Conservation (phyloP, 202 grass and related monocot genomes). For the Dendrocalamus latiflorus region DNA sequence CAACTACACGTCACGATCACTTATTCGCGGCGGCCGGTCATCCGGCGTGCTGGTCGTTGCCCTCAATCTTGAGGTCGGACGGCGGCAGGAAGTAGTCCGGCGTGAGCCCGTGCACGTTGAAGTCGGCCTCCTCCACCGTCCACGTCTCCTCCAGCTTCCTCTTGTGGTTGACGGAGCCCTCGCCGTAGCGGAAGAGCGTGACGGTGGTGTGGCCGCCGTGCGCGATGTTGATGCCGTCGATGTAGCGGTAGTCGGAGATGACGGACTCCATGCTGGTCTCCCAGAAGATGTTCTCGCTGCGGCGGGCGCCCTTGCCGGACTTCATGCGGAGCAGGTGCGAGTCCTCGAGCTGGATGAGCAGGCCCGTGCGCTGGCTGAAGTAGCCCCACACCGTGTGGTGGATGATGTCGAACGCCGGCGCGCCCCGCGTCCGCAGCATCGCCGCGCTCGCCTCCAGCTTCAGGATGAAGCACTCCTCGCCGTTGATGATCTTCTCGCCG, state of each 20-base stretch:
- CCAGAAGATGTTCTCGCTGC: conserved; percentile 84
- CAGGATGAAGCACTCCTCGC: conserved; percentile 92
- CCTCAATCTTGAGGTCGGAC: conserved; percentile 52
- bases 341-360: conserved; percentile 91
- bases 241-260: conserved; percentile 74
- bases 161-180: conserved; percentile 91
- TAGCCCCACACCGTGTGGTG: conserved; percentile 95
- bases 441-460: conserved; percentile 71
- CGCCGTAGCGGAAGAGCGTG: conserved; percentile 81
- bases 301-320: conserved; percentile 51
- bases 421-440: conserved; percentile 57
- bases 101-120: conserved; percentile 65
- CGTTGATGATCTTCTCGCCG: conserved; percentile 76
- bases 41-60: conserved; percentile 24
- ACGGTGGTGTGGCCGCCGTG: conserved; percentile 67
- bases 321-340: conserved; percentile 88
- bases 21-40: background rate
- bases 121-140: conserved; percentile 88
- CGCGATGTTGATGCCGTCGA: conserved; percentile 77
- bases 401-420: conserved; percentile 74
- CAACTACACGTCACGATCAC: background rate
- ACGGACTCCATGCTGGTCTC: conserved; percentile 86
- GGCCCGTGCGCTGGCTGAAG: conserved; percentile 89
- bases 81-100: conserved; percentile 75
- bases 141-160: conserved; percentile 88